phyloP scores from a whole-genome alignment of 2,329 filamentous ascomycete genomes.

The Albifimbria verrucaria region DNA sequence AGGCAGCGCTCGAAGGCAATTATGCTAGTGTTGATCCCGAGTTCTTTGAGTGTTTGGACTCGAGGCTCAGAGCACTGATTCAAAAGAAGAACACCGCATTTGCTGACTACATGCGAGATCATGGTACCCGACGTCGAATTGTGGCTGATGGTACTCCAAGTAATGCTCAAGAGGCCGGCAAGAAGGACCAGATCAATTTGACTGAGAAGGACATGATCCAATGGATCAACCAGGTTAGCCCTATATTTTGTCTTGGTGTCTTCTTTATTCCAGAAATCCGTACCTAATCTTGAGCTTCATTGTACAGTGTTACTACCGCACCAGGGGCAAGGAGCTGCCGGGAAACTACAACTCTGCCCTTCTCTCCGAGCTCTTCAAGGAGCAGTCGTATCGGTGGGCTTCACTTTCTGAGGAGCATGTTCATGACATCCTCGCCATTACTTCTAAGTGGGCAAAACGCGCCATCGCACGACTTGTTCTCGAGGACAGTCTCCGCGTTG shows the following conservation, averaged over 20 bases:
- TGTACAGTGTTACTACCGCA: slow-evolving; percentile 3
- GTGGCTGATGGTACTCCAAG: no score
- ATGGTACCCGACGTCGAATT: neutral
- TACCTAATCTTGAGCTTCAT: neutral
- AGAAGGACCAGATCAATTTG: neutral
- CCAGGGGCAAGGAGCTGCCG: slow-evolving; percentile 14
- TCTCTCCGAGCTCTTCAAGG: slow-evolving; percentile 11
- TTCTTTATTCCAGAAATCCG: no score
- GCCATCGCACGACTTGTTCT: neutral
- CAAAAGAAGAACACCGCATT: slow-evolving; percentile 21
- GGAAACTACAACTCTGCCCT: slow-evolving; percentile 13
- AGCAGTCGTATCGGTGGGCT: slow-evolving; percentile 12
- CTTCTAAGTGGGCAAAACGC: slow-evolving; percentile 5
- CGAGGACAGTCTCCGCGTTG: slow-evolving; percentile 3
- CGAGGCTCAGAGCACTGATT: slow-evolving; percentile 21
- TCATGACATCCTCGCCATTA: slow-evolving; percentile 3
- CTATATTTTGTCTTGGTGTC: neutral
- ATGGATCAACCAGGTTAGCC: neutral
- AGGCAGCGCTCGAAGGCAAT: slow-evolving; percentile 19
- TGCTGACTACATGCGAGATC: slow-evolving; percentile 9
- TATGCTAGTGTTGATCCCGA: slow-evolving; percentile 11
- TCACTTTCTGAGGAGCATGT: slow-evolving; percentile 9
- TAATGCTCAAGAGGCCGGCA: neutral
- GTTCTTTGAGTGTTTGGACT: slow-evolving; percentile 15
- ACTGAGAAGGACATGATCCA: neutral